These are phyloP conservation scores for Purpureocillium takamizusanense DNA, from an alignment of 2,329 filamentous ascomycete species.

Conservation along the genomic window DNA sequence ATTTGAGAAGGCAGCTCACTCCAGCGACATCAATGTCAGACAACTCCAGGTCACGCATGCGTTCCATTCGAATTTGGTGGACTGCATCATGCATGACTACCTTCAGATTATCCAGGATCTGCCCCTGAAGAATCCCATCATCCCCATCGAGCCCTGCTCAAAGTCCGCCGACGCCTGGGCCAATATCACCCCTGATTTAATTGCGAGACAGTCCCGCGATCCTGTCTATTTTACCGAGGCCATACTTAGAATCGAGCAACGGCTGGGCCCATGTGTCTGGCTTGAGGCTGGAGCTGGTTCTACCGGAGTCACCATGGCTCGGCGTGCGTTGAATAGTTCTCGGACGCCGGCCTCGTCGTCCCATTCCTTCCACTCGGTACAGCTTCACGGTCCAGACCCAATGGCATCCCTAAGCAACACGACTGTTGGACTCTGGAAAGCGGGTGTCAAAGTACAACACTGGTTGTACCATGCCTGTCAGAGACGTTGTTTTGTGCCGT, in stretches of 20 bases:
- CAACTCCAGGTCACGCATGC: conserved; percentile 5
- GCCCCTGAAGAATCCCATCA: conserved; percentile 1
- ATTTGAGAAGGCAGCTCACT: neutral
- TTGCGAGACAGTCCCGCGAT: conserved; percentile 19
- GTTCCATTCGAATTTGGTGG: conserved; percentile 6
- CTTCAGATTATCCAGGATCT: conserved; percentile 1
- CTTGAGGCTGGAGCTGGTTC: conserved; percentile 24
- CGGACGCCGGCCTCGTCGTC: too few relatives aligned
- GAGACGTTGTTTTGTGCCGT: conserved; percentile 4
- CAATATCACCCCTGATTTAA: conserved; percentile 3
- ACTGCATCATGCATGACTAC: conserved; percentile 5
- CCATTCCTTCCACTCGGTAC: too few relatives aligned
- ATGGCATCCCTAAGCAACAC: too few relatives aligned
- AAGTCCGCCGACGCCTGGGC: conserved; percentile 7
- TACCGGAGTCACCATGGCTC: conserved; percentile 21
- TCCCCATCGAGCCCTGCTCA: conserved; percentile 7
- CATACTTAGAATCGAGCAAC: conserved; percentile 12
- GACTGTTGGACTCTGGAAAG: conserved; percentile 10
- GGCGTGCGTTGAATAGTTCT: conserved; percentile 19
- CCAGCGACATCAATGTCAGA: neutral
- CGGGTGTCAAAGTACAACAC: conserved; percentile 8
- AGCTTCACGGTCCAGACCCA: too few relatives aligned
- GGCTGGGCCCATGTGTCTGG: conserved; percentile 15
- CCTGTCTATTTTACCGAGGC: conserved; percentile 25
- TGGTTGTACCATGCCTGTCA: conserved; percentile 15